Conservation (phyloP, 495 filamentous ascomycete genomes). For the Aspergillus sclerotiicarbonarius region DNA sequence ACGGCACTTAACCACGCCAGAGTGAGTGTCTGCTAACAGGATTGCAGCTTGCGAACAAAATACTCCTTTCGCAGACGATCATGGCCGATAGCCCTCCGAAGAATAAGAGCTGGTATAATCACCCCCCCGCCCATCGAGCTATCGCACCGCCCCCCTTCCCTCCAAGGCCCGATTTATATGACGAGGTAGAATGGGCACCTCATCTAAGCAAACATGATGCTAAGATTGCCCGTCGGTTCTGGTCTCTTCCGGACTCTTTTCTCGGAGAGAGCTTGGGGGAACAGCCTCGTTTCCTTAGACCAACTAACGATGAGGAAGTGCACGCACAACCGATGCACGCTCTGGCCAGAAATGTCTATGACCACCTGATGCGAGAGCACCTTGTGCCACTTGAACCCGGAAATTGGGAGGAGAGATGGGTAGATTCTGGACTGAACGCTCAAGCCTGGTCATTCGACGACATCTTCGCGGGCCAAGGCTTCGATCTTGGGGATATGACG, state of each 20-base stretch:
- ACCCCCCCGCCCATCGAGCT: background rate
- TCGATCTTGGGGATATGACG: background rate
- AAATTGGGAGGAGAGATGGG: background rate
- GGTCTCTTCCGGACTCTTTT: conserved; percentile 21
- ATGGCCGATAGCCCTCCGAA: too few relatives aligned
- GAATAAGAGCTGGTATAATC: too few relatives aligned
- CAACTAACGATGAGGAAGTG: background rate
- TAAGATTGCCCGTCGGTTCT: conserved; percentile 25
- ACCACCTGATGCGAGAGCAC: background rate
- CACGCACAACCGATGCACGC: background rate
- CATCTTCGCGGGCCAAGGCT: background rate
- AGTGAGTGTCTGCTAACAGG: background rate
- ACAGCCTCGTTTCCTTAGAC: background rate
- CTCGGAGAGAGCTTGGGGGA: conserved; percentile 12
- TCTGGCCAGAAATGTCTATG: background rate
- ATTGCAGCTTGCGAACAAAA: background rate
- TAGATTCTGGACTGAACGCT: background rate
- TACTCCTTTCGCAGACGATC: background rate
- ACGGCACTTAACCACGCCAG: background rate
- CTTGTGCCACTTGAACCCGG: background rate
- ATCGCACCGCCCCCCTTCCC: conserved; percentile 20
- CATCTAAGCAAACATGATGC: conserved; percentile 17
- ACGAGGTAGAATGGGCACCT: conserved; percentile 20
- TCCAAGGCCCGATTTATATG: conserved; percentile 21
- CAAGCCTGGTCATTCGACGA: background rate